phyloP scores from a whole-genome alignment of 345 rosid genomes.

The Sonneratia alba region DNA sequence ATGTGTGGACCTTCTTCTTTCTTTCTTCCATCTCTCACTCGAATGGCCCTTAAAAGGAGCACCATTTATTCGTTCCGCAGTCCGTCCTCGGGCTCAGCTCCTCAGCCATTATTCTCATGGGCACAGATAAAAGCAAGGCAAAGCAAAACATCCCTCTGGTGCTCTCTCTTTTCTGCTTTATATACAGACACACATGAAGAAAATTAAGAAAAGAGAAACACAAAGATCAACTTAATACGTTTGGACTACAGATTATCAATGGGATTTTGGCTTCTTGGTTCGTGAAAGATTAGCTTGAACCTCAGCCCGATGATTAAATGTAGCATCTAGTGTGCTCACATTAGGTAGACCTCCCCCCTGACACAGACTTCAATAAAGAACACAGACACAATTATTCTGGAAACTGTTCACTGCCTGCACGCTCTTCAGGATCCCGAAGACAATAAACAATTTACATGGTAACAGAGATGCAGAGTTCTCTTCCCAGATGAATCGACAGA shows the following conservation, averaged over 20 bases:
- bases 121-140: background rate
- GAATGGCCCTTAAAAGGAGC: conserved; percentile 3
- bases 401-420: too few relatives aligned
- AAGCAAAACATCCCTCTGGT: conserved; percentile 1
- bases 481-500: background rate
- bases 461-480: background rate
- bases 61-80: background rate
- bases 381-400: too few relatives aligned
- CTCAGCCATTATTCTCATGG: background rate
- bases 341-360: background rate
- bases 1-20: too few relatives aligned
- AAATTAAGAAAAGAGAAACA: background rate
- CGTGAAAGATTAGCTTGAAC: too few relatives aligned
- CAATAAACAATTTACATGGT: background rate
- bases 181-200: background rate
- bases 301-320: too few relatives aligned
- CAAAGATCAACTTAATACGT: background rate
- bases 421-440: background rate
- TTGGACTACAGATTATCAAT: background rate
- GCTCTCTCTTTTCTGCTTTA: conserved; percentile 1
- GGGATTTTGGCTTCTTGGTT: background rate
- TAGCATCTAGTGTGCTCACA: too few relatives aligned
- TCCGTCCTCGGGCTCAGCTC: background rate
- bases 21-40: too few relatives aligned
- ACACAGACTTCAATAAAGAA: background rate